A percentile compares a stretch with the other conserved stretches of the same genome.
These are phyloP conservation scores for Macrophomina phaseolina DNA, from an alignment of 2,329 filamentous ascomycete species.

Conservation along the genomic window DNA sequence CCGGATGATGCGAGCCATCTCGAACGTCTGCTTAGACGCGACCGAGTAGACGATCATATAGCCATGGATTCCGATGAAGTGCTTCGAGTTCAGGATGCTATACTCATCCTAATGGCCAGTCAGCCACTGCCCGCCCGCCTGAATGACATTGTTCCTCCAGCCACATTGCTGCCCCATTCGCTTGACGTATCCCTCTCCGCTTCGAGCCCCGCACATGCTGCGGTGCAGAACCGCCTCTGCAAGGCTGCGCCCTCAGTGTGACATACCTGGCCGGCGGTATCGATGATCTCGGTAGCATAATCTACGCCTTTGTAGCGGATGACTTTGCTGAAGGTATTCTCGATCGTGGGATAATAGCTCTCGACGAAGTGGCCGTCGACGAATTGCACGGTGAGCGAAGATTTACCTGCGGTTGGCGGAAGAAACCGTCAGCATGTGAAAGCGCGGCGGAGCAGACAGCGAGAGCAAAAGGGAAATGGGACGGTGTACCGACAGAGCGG, in stretches of 20 bases:
- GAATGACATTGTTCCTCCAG: background rate
- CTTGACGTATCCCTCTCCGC: background rate
- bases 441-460: background rate
- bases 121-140: slow-evolving; percentile 30
- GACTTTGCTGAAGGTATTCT: slow-evolving; percentile 97
- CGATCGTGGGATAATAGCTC: slow-evolving; percentile 98
- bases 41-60: slow-evolving; percentile 99
- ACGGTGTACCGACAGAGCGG: slow-evolving; percentile 78
- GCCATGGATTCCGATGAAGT: slow-evolving; percentile 98
- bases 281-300: slow-evolving; percentile 94
- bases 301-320: slow-evolving; percentile 94
- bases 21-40: slow-evolving; percentile 88
- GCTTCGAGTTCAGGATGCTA: slow-evolving; percentile 96
- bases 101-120: slow-evolving; percentile 79
- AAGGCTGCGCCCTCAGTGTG: background rate
- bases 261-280: slow-evolving; percentile 89
- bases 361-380: slow-evolving; percentile 98
- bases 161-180: background rate
- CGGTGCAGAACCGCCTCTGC: background rate
- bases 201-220: background rate
- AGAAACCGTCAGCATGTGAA: slow-evolving; percentile 1
- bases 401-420: slow-evolving; percentile 73
- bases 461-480: slow-evolving; percentile 28
- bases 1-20: slow-evolving; percentile 94
- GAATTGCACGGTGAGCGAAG: slow-evolving; percentile 93